These are phyloP conservation scores for Dendrobium huoshanense DNA, from an alignment of 106 monocot genomes.

Conservation along the genomic window DNA sequence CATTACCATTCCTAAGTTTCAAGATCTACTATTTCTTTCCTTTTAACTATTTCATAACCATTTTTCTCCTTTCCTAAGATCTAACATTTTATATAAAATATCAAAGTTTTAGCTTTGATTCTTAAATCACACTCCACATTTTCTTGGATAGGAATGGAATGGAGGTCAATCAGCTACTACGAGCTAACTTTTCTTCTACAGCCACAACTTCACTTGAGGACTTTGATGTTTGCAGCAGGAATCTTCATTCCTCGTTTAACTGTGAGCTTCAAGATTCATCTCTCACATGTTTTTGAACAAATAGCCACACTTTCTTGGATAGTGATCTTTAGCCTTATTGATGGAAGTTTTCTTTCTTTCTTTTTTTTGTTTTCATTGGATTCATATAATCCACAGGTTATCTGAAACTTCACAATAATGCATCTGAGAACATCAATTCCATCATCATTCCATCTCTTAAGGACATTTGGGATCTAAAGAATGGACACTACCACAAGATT, in stretches of 20 bases:
- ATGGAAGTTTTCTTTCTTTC: background rate
- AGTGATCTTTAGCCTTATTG: background rate
- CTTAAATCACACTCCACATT: background rate
- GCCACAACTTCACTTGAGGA: conserved; percentile 49
- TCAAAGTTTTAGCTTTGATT: background rate
- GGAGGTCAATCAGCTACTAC: conserved; percentile 52
- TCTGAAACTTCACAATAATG: conserved; percentile 72
- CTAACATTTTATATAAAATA: background rate
- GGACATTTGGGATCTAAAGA: conserved; percentile 47
- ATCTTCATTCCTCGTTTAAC: conserved; percentile 59
- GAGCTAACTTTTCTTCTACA: conserved; percentile 48
- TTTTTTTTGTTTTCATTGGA: background rate
- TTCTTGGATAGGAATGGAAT: conserved; percentile 40
- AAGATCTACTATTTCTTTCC: background rate
- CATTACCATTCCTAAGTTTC: background rate
- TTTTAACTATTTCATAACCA: background rate
- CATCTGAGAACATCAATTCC: conserved; percentile 44
- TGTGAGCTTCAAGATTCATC: conserved; percentile 30
- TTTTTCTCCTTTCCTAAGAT: background rate
- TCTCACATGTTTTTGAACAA: background rate
- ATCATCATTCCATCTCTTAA: conserved; percentile 41
- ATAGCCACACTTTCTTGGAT: background rate
- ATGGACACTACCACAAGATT: conserved; percentile 54
- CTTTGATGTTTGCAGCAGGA: conserved; percentile 37
- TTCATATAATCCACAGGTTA: conserved; percentile 35